Evolutionary conservation across 441 rosid genomes (phyloP).

Genomic region (Gossypium davidsonii): DNA sequence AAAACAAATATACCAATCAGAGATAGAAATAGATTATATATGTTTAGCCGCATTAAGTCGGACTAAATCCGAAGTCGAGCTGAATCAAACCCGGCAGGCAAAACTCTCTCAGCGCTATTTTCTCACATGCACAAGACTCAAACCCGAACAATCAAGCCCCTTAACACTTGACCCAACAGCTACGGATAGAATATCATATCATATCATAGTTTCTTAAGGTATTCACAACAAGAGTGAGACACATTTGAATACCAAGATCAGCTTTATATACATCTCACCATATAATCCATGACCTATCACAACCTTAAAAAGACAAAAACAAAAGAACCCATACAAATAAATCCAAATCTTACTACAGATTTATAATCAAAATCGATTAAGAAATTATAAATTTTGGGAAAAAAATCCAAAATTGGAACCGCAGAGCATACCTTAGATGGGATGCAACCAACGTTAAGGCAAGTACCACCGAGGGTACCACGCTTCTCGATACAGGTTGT

Average conservation of each 20-base stretch:
- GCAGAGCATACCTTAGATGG: conserved; percentile 70
- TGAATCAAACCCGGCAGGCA: no score
- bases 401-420: background rate
- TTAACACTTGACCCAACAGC: no score
- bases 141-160: no score
- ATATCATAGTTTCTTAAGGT: background rate
- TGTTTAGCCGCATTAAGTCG: no score
- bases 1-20: background rate
- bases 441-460: conserved; percentile 97
- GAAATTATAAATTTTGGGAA: background rate
- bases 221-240: background rate
- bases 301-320: background rate
- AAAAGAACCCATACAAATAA: background rate
- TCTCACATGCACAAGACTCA: no score
- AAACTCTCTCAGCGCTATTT: no score
- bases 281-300: background rate
- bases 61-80: no score
- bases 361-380: background rate
- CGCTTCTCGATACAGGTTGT: conserved; percentile 96
- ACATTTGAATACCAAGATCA: background rate
- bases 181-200: background rate
- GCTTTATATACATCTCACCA: background rate
- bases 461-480: conserved; percentile 91
- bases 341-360: background rate
- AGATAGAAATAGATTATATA: no score